phyloP scores from a whole-genome alignment of 441 rosid genomes.

The Geranium incanum region DNA sequence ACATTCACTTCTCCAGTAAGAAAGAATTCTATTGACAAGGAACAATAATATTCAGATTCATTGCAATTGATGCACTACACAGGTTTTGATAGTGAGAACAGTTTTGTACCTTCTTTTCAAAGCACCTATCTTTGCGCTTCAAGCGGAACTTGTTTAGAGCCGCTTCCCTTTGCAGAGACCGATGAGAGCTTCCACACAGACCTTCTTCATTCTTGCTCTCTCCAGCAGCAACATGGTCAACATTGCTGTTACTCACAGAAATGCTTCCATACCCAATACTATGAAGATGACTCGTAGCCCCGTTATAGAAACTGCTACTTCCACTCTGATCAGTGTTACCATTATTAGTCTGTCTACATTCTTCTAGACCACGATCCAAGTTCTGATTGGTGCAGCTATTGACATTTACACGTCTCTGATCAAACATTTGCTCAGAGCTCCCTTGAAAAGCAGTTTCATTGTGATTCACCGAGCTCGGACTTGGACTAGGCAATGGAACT shows the following conservation, averaged over 20 bases:
- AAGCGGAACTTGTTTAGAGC: slow-evolving; percentile 73
- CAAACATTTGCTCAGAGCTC: slow-evolving; percentile 33
- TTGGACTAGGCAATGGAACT: slow-evolving; percentile 34
- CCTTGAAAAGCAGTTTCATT: slow-evolving; percentile 36
- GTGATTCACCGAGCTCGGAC: slow-evolving; percentile 49
- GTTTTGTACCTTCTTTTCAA: slow-evolving; percentile 64
- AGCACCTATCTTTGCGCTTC: slow-evolving; percentile 94
- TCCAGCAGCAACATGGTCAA: slow-evolving; percentile 36
- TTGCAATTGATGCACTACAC: background rate
- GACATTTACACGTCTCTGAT: slow-evolving; percentile 33
- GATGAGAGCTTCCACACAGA: slow-evolving; percentile 31
- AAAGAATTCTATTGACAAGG: background rate
- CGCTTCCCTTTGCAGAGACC: slow-evolving; percentile 63
- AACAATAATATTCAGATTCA: too few species aligned
- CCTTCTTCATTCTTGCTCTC: slow-evolving; percentile 50
- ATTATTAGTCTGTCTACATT: slow-evolving; percentile 44
- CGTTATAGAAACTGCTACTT: slow-evolving; percentile 55
- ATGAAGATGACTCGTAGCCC: slow-evolving; percentile 32
- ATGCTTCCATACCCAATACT: slow-evolving; percentile 44
- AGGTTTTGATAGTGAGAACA: background rate
- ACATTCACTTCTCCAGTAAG: background rate
- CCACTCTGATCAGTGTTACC: slow-evolving; percentile 48
- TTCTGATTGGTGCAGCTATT: slow-evolving; percentile 33
- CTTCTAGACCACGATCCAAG: slow-evolving; percentile 36
- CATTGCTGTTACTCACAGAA: slow-evolving; percentile 43